Evolutionary conservation across 2,329 filamentous ascomycete genomes (phyloP).

Genomic region (Stachybotrys elegans): DNA sequence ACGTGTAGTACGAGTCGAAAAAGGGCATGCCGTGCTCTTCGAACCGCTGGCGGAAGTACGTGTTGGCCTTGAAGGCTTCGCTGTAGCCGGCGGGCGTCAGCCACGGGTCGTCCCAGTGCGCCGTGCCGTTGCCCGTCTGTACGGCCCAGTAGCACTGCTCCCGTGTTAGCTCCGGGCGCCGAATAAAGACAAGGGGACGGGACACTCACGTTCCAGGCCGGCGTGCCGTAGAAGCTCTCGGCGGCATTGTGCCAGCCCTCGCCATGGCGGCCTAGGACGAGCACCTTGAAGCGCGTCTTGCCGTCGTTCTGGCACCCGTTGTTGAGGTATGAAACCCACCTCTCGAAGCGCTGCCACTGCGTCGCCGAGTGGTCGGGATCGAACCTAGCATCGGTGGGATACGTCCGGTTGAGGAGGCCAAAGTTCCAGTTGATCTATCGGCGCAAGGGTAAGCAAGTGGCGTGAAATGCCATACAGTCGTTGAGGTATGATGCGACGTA

Average conservation of each 20-base stretch:
- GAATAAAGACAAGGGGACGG: slow-evolving; percentile 8
- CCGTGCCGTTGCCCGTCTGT: slow-evolving; percentile 58
- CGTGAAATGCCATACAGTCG: not conserved
- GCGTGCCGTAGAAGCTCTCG: slow-evolving; percentile 61
- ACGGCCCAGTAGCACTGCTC: slow-evolving; percentile 63
- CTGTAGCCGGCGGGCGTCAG: slow-evolving; percentile 52
- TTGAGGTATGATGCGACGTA: no score
- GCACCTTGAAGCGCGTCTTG: slow-evolving; percentile 56
- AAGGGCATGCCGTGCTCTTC: slow-evolving; percentile 48
- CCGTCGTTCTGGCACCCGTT: slow-evolving; percentile 25
- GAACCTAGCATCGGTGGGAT: slow-evolving; percentile 46
- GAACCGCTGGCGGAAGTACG: slow-evolving; percentile 54
- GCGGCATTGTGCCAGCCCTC: slow-evolving; percentile 62
- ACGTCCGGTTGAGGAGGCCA: slow-evolving; percentile 59
- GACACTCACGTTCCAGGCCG: slow-evolving; percentile 58
- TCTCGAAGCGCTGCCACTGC: slow-evolving; percentile 60
- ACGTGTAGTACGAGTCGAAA: slow-evolving; percentile 61
- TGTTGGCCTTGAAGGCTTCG: slow-evolving; percentile 54
- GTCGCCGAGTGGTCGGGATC: slow-evolving; percentile 38
- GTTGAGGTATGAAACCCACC: slow-evolving; percentile 54
- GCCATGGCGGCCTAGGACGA: slow-evolving; percentile 66
- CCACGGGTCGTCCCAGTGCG: slow-evolving; percentile 58
- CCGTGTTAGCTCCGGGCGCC: slow-evolving; percentile 7
- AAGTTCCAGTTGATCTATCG: slow-evolving; percentile 55
- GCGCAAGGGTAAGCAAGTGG: not conserved